phyloP scores from a whole-genome alignment of 257 asterid species.

The Solanum dulcamara region DNA sequence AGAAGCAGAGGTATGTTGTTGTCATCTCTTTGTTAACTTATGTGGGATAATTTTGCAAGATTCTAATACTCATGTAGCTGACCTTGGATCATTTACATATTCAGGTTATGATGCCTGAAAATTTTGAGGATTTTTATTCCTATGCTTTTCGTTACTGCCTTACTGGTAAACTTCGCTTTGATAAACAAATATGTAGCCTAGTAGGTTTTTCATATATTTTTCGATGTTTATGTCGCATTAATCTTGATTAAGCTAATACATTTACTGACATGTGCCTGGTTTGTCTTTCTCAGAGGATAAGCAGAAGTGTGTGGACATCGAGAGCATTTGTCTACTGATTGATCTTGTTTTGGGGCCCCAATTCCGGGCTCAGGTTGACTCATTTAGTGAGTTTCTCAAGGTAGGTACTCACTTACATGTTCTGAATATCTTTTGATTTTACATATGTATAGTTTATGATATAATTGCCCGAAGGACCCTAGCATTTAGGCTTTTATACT shows the following conservation, averaged over 20 bases:
- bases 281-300: conserved; percentile 50
- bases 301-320: conserved; percentile 76
- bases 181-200: background rate
- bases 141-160: conserved; percentile 66
- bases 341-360: conserved; percentile 61
- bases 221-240: background rate
- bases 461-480: background rate
- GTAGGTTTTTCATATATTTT: background rate
- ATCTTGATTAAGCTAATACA: background rate
- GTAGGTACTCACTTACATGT: conserved; percentile 22
- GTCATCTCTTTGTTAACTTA: background rate
- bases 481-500: background rate
- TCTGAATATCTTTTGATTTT: background rate
- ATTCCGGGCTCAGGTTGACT: conserved; percentile 51
- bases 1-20: conserved; percentile 50
- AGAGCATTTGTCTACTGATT: conserved; percentile 55
- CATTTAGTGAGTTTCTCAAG: conserved; percentile 62
- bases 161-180: conserved; percentile 37
- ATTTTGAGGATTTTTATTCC: conserved; percentile 54
- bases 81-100: conserved; percentile 8
- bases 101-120: conserved; percentile 56
- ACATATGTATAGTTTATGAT: background rate
- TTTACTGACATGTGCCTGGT: background rate
- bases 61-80: background rate
- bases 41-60: background rate